Conservation (phyloP, 2,329 filamentous ascomycete genomes). For the Helotiales sp. region DNA sequence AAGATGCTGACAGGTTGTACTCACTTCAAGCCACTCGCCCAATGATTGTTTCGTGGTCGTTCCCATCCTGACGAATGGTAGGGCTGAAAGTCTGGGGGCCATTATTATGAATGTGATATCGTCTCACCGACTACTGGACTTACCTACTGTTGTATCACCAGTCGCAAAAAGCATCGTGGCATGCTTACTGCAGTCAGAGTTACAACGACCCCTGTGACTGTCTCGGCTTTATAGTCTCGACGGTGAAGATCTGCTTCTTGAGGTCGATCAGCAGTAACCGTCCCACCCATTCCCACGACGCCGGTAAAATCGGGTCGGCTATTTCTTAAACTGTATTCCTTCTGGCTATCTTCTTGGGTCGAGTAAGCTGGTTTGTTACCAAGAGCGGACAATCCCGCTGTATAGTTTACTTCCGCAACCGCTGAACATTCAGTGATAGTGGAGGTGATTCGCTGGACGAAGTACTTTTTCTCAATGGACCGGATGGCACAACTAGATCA, state of each 20-base stretch:
- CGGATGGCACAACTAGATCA: conserved; percentile 1
- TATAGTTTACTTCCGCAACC: neutral
- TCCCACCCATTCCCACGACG: conserved; percentile 13
- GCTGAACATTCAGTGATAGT: neutral
- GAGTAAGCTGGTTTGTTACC: conserved; percentile 15
- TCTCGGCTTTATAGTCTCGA: neutral
- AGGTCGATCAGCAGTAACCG: conserved; percentile 8
- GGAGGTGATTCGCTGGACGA: conserved; percentile 9
- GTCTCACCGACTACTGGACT: conserved; percentile 9
- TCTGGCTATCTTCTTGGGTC: neutral
- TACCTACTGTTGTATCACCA: too few relatives aligned
- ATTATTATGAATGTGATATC: neutral
- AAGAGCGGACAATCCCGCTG: conserved; percentile 20
- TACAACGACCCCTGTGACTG: neutral
- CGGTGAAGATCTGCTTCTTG: neutral
- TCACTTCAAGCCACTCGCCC: neutral
- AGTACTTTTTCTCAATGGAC: neutral
- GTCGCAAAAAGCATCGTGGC: conserved; percentile 10
- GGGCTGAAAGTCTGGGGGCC: neutral
- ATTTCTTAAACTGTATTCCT: conserved; percentile 7
- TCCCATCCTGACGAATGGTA: neutral
- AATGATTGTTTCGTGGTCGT: neutral
- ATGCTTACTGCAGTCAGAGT: conserved; percentile 6
- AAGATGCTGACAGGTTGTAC: neutral
- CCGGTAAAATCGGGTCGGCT: conserved; percentile 16